A percentile compares a stretch with the other conserved stretches of the same genome.
These are phyloP conservation scores for Fermentozyma sake DNA, from an alignment of 1,139 yeast genomes.

Conservation along the genomic window DNA sequence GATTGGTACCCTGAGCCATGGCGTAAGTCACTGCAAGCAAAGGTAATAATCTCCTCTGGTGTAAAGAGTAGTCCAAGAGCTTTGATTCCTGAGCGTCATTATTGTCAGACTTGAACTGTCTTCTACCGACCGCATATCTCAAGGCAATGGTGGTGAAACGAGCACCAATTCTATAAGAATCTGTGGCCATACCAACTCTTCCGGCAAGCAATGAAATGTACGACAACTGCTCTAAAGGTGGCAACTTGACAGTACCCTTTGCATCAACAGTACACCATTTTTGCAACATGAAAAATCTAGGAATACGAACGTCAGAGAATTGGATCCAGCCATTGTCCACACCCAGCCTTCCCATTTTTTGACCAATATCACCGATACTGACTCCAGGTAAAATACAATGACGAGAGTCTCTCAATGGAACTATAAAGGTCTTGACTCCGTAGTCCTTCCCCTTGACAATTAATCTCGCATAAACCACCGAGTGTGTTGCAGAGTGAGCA, in stretches of 20 bases:
- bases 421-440: constrained; percentile 88
- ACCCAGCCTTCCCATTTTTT: constrained; percentile 89
- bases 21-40: constrained; percentile 77
- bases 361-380: constrained; percentile 85
- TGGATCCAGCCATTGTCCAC: constrained; percentile 95
- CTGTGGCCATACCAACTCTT: constrained; percentile 84
- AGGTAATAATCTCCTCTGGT: constrained; percentile 82
- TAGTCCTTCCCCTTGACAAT: constrained; percentile 79
- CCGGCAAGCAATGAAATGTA: constrained; percentile 87
- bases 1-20: constrained; percentile 68
- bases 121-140: constrained; percentile 84
- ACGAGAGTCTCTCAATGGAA: constrained; percentile 73
- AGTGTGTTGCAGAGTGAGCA: constrained; percentile 87
- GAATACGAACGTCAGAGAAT: constrained; percentile 75
- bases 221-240: constrained; percentile 83
- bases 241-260: constrained; percentile 64
- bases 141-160: constrained; percentile 80
- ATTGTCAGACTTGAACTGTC: constrained; percentile 59
- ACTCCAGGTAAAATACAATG: constrained; percentile 76
- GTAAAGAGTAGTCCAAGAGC: constrained; percentile 77
- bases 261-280: constrained; percentile 71
- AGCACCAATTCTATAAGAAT: constrained; percentile 76
- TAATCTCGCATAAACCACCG: constrained; percentile 76
- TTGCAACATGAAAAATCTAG: constrained; percentile 78
- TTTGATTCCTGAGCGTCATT: constrained; percentile 46